Conservation (phyloP, 2,329 filamentous ascomycete genomes). For the Mollisia scopiformis region DNA sequence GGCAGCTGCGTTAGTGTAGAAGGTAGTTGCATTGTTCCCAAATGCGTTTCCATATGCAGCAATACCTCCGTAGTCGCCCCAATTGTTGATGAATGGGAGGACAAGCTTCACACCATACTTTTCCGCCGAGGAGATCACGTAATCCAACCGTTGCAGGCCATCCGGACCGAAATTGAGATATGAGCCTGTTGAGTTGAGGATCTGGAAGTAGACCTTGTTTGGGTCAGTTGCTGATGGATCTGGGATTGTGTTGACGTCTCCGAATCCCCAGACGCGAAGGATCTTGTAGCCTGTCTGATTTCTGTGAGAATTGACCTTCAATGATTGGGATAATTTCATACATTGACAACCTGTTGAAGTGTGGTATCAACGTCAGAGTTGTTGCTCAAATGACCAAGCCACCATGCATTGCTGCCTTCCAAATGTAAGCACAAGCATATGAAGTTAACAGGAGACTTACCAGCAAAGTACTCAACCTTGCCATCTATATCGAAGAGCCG, state of each 20-base stretch:
- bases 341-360: slow-evolving; percentile 46
- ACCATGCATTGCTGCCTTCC: slow-evolving; percentile 56
- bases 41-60: slow-evolving; percentile 58
- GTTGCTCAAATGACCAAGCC: slow-evolving; percentile 55
- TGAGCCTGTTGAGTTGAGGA: slow-evolving; percentile 48
- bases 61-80: slow-evolving; percentile 69
- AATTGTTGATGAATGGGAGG: slow-evolving; percentile 69
- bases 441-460: background rate
- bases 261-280: slow-evolving; percentile 65
- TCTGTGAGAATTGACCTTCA: slow-evolving; percentile 15
- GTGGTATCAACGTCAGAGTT: slow-evolving; percentile 57
- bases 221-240: slow-evolving; percentile 38
- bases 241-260: slow-evolving; percentile 51
- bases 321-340: slow-evolving; percentile 13
- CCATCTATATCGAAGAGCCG: slow-evolving; percentile 46
- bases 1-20: slow-evolving; percentile 57
- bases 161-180: slow-evolving; percentile 66
- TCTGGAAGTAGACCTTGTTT: slow-evolving; percentile 49
- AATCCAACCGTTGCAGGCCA: slow-evolving; percentile 67
- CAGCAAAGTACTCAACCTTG: slow-evolving; percentile 49
- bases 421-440: slow-evolving; percentile 24
- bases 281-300: slow-evolving; percentile 57
- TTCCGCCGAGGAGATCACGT: slow-evolving; percentile 62
- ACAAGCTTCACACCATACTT: slow-evolving; percentile 63
- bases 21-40: slow-evolving; percentile 53